Evolutionary conservation across 2,329 filamentous ascomycete species (phyloP), one percentile per base, ranked within the genome.

Genomic region (Sphaerulina vaccinii): DNA sequence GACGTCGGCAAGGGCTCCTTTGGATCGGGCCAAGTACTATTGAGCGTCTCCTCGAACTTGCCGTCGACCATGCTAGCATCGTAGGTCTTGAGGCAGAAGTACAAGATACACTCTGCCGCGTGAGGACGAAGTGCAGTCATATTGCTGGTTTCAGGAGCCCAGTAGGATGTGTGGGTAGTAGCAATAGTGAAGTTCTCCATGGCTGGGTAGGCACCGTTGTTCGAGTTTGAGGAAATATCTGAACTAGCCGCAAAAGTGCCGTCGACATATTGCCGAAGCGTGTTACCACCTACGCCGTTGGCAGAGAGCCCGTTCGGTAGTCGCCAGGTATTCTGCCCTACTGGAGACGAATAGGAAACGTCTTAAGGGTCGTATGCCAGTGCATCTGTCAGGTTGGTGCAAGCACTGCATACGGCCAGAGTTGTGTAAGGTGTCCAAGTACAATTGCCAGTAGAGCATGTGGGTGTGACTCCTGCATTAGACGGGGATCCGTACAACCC

Each of bases 361-460:
- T n/a, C n/a, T n/a, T n/a, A n/a, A n/a, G n/a, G n/a, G n/a, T n/a
- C n/a, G n/a, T n/a, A n/a, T n/a, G n/a, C n/a, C n/a, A n/a, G n/a
- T n/a, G n/a, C n/a, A n/a, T n/a, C n/a, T n/a, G 44, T 52, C 7
- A 55, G 21, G 11, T 57, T 51, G 15, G 18, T 24, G 19, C 58
- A 60, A 9, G 51, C 39, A 23, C 52, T 56, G 45, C 58, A 59
- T 5, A 60, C 36, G 18, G 48, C 56, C 7, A 57, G 29, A n/a
- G 58, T 49, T 0, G 24, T 43, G 35, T 55, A 59, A 2, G 46
- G 27, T 5, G 54, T 42, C 49, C 42, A 60, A 4, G 51, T 58
- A 39, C 58, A 60, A 10, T 60, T 57, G 9, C 58, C 56, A 4
- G 56, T 57, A 15, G 56, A 5, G 43, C 56, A 60, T 5, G 10